A percentile compares a stretch with the other conserved stretches of the same genome.
phyloP scores from a whole-genome alignment of 768 basidiomycete species.

The Macrolepiota albuminosa region DNA sequence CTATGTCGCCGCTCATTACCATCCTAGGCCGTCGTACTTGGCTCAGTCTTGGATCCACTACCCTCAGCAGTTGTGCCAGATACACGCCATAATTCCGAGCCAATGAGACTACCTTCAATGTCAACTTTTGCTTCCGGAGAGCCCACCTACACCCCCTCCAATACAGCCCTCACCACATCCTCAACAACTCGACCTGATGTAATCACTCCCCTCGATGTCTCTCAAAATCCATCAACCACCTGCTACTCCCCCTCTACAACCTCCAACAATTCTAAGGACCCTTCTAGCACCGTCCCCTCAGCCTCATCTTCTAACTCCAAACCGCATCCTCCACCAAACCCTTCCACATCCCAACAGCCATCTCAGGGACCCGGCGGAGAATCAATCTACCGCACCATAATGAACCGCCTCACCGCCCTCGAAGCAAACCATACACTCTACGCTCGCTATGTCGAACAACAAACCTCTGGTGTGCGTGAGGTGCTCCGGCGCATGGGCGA shows the following conservation, averaged over 20 bases:
- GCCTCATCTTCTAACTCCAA: neutral
- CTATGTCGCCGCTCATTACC: neutral
- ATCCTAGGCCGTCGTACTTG: neutral
- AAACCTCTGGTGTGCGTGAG: slow-evolving; percentile 70
- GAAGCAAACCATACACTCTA: slow-evolving; percentile 88
- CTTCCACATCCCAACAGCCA: slow-evolving; percentile 8
- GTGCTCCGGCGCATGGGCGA: slow-evolving; percentile 71
- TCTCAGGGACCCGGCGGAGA: slow-evolving; percentile 52
- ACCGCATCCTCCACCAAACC: neutral
- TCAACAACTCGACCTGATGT: neutral
- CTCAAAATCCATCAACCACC: neutral
- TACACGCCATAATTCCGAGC: neutral
- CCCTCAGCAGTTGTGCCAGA: neutral
- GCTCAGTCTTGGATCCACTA: neutral
- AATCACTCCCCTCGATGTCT: neutral
- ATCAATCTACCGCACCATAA: slow-evolving; percentile 94
- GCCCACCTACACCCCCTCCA: neutral
- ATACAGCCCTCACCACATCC: neutral
- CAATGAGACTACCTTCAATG: neutral
- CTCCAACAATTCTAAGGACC: neutral
- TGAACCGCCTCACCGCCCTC: slow-evolving; percentile 82
- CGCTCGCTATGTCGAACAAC: slow-evolving; percentile 84
- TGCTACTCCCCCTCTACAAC: neutral
- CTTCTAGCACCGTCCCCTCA: neutral
- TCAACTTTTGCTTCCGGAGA: neutral